Evolutionary conservation across 208 protist species (phyloP), one percentile per base, ranked within the genome.

Genomic region (Leptomonas pyrrhocoris): DNA sequence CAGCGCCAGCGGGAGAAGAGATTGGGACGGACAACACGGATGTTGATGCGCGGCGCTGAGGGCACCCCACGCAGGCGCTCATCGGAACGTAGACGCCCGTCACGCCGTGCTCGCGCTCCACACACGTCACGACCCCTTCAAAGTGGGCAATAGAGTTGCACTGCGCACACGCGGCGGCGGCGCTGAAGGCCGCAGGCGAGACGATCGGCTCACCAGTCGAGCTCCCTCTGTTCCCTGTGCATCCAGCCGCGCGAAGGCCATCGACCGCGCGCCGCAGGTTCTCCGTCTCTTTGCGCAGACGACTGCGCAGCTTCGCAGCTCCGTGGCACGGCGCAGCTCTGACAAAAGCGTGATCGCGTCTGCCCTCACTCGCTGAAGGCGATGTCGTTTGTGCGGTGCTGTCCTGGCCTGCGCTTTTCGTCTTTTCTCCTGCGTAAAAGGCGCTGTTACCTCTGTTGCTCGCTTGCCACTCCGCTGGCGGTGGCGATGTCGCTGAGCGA

Each of bases 41-140:
- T 30, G 23, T 3, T 13, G 48, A 21, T 27, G 30, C 8, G 36
- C 54, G 54, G 25, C 38, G 23, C 16, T 57, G 49, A 18, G 30
- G 34, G 4, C 49, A 49, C 12, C 68, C 58, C 19, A 55, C 30
- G 34, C 55, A 1, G 27, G 65, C 48, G 64, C 63, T 59, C 23
- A 77, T 49, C 19, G 77, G 64, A 38, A 80, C 70, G 57, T 60
- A 83, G 27, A 92, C 69, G 21, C 74, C 77, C 1, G 77, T 66
- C 16, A 89, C 76, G 40, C 79, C 55, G 27, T 43, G 42, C 59
- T 86, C 83, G 16, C 38, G 46, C 59, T 81, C 78, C 42, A 86
- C 43, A 21, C 73, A 79, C 7, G 60, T 51, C 19, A 92, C 30
- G 15, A 89, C 42, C 2, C 58, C 51, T 1, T 78, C 73, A 21